These are phyloP conservation scores for Fusarium decemcellulare DNA, from an alignment of 2,329 filamentous ascomycete genomes.

Conservation along the genomic window DNA sequence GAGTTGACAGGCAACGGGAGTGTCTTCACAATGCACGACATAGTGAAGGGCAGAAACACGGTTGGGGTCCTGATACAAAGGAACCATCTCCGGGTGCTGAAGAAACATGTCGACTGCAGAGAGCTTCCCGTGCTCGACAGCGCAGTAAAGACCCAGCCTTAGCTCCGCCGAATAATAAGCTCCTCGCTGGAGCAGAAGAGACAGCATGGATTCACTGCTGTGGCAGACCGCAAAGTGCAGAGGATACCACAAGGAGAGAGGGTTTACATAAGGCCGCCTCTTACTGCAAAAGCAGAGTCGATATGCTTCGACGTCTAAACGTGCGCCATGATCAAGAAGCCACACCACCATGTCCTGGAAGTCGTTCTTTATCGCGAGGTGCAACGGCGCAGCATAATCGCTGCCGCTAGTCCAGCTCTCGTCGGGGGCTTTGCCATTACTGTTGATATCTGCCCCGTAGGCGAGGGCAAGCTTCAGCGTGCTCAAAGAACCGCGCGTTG, in stretches of 20 bases:
- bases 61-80: background rate
- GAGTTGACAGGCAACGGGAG: background rate
- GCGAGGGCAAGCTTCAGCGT: conserved; percentile 15
- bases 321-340: conserved; percentile 23
- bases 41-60: background rate
- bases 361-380: background rate
- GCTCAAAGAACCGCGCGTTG: background rate
- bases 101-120: conserved; percentile 1
- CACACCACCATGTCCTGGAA: conserved; percentile 14
- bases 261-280: too few relatives aligned
- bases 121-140: background rate
- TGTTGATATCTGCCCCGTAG: conserved; percentile 14
- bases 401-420: too few relatives aligned
- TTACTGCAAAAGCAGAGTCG: background rate
- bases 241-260: conserved; percentile 4
- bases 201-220: background rate
- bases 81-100: background rate
- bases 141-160: background rate
- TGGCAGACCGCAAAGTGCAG: conserved; percentile 17
- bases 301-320: background rate
- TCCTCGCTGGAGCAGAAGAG: conserved; percentile 5
- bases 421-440: background rate
- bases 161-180: background rate
- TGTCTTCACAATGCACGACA: background rate
- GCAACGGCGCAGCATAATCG: conserved; percentile 11